phyloP scores from a whole-genome alignment of 192 early-diverging fungal species.

The Mortierella antarctica region DNA sequence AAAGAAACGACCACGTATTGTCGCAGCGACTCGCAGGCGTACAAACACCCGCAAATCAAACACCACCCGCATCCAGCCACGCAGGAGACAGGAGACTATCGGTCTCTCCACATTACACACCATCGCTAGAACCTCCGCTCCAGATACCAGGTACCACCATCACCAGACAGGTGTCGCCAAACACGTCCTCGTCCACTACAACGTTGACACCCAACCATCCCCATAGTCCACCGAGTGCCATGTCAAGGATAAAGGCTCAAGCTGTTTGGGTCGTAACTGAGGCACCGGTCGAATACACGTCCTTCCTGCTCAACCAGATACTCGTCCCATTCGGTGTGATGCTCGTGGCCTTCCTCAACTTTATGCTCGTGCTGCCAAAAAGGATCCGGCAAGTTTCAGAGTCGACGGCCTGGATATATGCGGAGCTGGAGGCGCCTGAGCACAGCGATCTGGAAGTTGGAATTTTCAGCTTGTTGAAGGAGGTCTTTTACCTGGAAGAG shows the following conservation, averaged over 20 bases:
- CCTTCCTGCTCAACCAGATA: slow-evolving; percentile 27
- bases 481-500: slow-evolving; percentile 54
- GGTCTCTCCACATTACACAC: slow-evolving; percentile 3
- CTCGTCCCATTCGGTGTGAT: slow-evolving; percentile 25
- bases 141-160: slow-evolving; percentile 5
- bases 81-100: not conserved
- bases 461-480: slow-evolving; percentile 38
- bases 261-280: slow-evolving; percentile 20
- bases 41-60: not conserved
- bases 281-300: slow-evolving; percentile 23
- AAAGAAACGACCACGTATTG: slow-evolving; percentile 23
- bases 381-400: slow-evolving; percentile 29
- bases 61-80: not conserved
- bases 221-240: not conserved
- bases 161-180: not conserved
- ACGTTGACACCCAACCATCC: not conserved
- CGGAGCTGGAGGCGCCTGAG: slow-evolving; percentile 51
- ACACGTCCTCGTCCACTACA: not conserved
- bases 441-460: slow-evolving; percentile 45
- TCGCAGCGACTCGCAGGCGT: slow-evolving; percentile 6
- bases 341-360: slow-evolving; percentile 20
- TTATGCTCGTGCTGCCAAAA: slow-evolving; percentile 23
- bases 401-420: slow-evolving; percentile 42
- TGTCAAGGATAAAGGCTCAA: not conserved
- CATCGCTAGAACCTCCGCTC: slow-evolving; percentile 14